phyloP scores from a whole-genome alignment of 2,329 filamentous ascomycete species.

The Aureobasidium sp. region DNA sequence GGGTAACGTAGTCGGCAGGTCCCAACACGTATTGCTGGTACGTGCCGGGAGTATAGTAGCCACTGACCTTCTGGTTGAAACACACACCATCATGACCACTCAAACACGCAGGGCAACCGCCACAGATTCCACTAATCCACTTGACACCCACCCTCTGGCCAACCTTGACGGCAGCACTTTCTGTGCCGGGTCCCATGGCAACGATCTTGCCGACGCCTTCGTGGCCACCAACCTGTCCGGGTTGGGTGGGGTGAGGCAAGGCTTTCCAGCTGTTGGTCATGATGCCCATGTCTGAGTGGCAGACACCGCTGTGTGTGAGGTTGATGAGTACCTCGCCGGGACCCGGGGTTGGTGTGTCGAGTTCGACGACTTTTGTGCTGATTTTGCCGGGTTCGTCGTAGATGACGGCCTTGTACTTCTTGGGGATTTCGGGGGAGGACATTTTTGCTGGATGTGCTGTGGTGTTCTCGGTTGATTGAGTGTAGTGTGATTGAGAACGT shows the following conservation, averaged over 20 bases:
- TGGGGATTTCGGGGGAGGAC: conserved; percentile 32
- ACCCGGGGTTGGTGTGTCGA: conserved; percentile 59
- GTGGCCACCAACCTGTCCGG: conserved; percentile 61
- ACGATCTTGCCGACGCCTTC: conserved; percentile 60
- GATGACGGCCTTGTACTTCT: conserved; percentile 56
- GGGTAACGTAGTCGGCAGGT: conserved; percentile 62
- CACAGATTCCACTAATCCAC: conserved; percentile 55
- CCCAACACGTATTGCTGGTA: conserved; percentile 60
- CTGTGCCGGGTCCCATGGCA: conserved; percentile 56
- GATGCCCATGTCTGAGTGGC: conserved; percentile 56
- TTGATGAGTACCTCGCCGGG: conserved; percentile 57
- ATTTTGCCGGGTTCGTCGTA: conserved; percentile 61
- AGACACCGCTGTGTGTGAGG: conserved; percentile 58
- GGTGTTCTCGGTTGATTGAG: neutral
- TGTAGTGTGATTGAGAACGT: neutral
- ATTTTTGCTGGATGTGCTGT: neutral
- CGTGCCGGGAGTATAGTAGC: conserved; percentile 64
- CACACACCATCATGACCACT: conserved; percentile 50
- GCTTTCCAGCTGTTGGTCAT: conserved; percentile 47
- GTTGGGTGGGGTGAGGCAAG: conserved; percentile 52
- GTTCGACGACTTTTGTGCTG: conserved; percentile 56
- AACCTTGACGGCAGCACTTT: conserved; percentile 53
- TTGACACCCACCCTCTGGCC: conserved; percentile 66
- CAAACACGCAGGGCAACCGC: conserved; percentile 48
- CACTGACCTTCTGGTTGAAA: conserved; percentile 52